Conservation (phyloP, 257 asterid genomes). For the Cynanchum wilfordii region DNA sequence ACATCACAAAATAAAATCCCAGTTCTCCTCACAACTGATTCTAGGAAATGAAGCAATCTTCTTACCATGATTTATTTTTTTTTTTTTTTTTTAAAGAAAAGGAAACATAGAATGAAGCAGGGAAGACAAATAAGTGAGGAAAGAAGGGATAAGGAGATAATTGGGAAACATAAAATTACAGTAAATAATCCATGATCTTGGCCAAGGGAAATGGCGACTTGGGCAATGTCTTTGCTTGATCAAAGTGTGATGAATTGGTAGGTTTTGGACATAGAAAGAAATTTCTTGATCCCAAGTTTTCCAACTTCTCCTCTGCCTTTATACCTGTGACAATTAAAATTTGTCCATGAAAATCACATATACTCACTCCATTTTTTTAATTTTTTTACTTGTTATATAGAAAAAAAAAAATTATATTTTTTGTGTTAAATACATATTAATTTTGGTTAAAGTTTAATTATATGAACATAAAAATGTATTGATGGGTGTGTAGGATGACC, state of each 20-base stretch:
- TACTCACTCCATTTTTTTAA: too few relatives aligned
- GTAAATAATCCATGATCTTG: slow-evolving; percentile 19
- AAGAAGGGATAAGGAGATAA: background rate
- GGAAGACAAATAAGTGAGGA: background rate
- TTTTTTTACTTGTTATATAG: too few relatives aligned
- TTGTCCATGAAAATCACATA: too few relatives aligned
- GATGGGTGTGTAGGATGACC: background rate
- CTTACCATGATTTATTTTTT: background rate
- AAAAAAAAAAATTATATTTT: too few relatives aligned
- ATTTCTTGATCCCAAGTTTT: slow-evolving; percentile 44
- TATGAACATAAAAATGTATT: background rate
- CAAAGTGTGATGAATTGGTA: background rate
- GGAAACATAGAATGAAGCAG: too few relatives aligned
- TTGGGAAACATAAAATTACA: too few relatives aligned
- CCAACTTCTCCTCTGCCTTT: slow-evolving; percentile 39
- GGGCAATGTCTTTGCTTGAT: slow-evolving; percentile 1
- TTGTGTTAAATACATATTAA: too few relatives aligned
- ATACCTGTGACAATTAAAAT: slow-evolving; percentile 31
- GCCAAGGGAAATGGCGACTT: slow-evolving; percentile 4
- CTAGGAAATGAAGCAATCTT: background rate
- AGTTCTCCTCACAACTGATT: too few relatives aligned
- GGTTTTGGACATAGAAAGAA: slow-evolving; percentile 48
- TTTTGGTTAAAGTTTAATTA: background rate
- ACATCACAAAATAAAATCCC: too few relatives aligned
- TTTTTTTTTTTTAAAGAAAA: too few relatives aligned